These are phyloP conservation scores for Lipomyces starkeyi DNA, from an alignment of 805 yeast species.

Conservation along the genomic window DNA sequence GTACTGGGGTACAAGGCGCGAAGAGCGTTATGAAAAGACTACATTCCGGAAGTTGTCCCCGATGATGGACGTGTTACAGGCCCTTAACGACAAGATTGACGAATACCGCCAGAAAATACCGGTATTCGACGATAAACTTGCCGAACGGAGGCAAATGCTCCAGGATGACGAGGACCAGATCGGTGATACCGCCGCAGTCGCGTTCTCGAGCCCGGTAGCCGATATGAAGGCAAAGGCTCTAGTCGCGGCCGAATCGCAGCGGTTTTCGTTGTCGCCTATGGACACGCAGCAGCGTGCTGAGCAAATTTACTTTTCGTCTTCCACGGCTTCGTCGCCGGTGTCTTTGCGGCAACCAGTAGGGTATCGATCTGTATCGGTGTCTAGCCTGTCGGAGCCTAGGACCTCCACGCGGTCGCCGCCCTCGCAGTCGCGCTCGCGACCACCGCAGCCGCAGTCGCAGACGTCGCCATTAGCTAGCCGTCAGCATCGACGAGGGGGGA, in stretches of 20 bases:
- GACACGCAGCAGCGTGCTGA: conserved; percentile 32
- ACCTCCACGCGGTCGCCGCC: not conserved
- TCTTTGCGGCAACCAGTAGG: conserved; percentile 5
- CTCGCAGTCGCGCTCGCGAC: not conserved
- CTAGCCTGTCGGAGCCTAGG: not conserved
- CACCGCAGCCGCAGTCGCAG: not conserved
- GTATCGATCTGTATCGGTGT: not conserved
- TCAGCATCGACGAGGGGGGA: conserved; percentile 10
- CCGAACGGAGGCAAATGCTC: conserved; percentile 27
- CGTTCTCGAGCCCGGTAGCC: conserved; percentile 26
- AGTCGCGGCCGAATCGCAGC: not conserved
- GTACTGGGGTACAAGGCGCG: conserved; percentile 29
- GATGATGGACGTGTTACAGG: conserved; percentile 26
- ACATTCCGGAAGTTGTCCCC: conserved; percentile 24
- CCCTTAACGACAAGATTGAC: conserved; percentile 21
- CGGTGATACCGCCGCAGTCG: conserved; percentile 18
- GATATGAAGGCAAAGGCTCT: not conserved
- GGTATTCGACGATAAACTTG: conserved; percentile 27
- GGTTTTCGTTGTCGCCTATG: conserved; percentile 23
- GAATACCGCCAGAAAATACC: conserved; percentile 25
- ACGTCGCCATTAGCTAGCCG: not conserved
- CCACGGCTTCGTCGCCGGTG: conserved; percentile 9
- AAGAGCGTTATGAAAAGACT: conserved; percentile 18
- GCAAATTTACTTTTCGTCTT: conserved; percentile 20
- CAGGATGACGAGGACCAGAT: conserved; percentile 26